phyloP scores from a whole-genome alignment of 2,329 filamentous ascomycete genomes.

The Arthroderma uncinatum region DNA sequence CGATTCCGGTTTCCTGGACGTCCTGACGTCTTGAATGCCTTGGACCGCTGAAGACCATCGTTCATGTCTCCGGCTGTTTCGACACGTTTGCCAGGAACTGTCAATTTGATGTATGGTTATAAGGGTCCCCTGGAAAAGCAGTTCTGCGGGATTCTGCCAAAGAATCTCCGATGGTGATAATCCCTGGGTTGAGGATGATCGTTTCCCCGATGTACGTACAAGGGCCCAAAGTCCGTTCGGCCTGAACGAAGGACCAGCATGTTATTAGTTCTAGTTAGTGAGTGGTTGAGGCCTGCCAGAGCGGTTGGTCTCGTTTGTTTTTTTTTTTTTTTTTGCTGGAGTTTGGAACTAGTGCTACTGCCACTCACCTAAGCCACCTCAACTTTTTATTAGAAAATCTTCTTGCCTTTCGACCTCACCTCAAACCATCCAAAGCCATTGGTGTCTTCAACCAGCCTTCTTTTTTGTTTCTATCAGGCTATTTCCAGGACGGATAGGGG shows the following conservation, averaged over 20 bases:
- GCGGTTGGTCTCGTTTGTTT: conserved; percentile 2
- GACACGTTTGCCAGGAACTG: not conserved
- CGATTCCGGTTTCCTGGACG: not conserved
- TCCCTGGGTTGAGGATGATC: not conserved
- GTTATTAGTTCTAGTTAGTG: conserved; percentile 2
- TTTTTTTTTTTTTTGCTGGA: not conserved
- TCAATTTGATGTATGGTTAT: not conserved
- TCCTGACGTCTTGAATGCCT: not conserved
- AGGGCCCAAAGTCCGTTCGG: not conserved
- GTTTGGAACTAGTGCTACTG: conserved; percentile 3
- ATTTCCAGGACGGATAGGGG: not conserved
- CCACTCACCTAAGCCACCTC: conserved; percentile 1
- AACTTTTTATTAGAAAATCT: not conserved
- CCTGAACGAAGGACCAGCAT: conserved; percentile 2
- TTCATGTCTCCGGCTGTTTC: not conserved
- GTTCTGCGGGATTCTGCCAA: not conserved
- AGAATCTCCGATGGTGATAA: not conserved
- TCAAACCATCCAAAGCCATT: not conserved
- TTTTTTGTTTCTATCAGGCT: not conserved
- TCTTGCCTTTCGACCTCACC: not conserved
- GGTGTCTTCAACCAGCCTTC: not conserved
- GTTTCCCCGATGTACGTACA: conserved; percentile 1
- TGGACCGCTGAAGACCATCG: not conserved
- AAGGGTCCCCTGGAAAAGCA: not conserved
- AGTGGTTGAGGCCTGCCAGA: not conserved